Evolutionary conservation across 805 yeast species (phyloP), one percentile per base, ranked within the genome.

Genomic region (Tetrapisispora pingtungensis): DNA sequence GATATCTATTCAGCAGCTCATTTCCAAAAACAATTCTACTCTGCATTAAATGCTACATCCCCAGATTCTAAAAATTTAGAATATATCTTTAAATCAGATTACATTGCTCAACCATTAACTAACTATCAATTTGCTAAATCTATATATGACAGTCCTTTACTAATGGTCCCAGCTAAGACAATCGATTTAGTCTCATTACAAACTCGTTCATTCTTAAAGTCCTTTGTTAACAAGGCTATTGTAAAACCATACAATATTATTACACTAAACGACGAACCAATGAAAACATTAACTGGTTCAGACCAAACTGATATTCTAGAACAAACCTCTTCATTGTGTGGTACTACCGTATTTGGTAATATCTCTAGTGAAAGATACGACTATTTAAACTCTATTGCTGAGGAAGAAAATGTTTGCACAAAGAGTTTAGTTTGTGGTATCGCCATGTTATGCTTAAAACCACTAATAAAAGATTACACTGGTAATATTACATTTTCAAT

Each of bases 1-100:
- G 65, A 61, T 44, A 44, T 52, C 4, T 61, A 56, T 47, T 53
- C 64, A 2, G 61, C 59, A 15, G 59, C 62, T 19, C 52, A 52
- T 36, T 54, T 61, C 24, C 64, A 57, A 34, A 55, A 52, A 24
- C 40, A 52, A 26, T 51, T 61, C 40, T 42, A 52, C n/a, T 26
- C 46, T 12, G 34, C 36, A 2, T 30, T 34, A 14, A 27, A 38
- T 22, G 6, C 24, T 14, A 13, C 33, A 14, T 22, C 42, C 12
- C 14, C 30, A 22, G 31, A 10, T 3, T 19, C 35, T 6, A 10
- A 39, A 39, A 31, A 22, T 8, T 1, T 32, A 8, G 36, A 31
- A 7, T 32, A 22, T 14, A 31, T 39, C 17, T 39, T 20, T 24
- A 31, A 24, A 32, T 18, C 15, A 8, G 15, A 12, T 39, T 12